Percentiles rank a stretch among this genome's conserved stretches.
phyloP scores from a whole-genome alignment of 805 yeast species.

The Zygotorulaspora danielsina region DNA sequence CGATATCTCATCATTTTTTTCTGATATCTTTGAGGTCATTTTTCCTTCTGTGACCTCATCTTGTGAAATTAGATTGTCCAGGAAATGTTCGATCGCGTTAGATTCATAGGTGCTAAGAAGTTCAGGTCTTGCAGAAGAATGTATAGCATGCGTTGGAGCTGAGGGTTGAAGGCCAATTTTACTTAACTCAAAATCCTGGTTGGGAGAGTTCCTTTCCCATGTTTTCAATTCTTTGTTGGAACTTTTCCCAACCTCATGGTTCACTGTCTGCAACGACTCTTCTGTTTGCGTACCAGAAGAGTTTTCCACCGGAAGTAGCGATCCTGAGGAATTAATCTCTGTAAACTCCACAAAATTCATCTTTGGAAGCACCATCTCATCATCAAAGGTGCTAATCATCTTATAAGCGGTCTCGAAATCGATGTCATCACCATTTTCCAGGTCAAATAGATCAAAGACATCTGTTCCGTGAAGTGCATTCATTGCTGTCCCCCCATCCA shows the following conservation, averaged over 20 bases:
- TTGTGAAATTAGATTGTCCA: conserved; percentile 27
- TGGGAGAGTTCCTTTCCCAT: not conserved
- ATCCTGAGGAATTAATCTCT: not conserved
- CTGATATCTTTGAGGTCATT: not conserved
- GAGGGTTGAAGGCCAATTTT: not conserved
- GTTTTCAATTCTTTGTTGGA: not conserved
- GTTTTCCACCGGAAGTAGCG: not conserved
- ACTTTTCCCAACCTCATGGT: not conserved
- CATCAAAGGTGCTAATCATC: conserved; percentile 26
- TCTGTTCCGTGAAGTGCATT: conserved; percentile 9
- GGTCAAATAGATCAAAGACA: conserved; percentile 25
- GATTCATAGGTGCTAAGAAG: conserved; percentile 34
- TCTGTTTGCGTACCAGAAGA: not conserved
- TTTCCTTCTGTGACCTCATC: conserved; percentile 4
- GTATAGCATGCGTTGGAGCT: not conserved
- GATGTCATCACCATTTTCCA: conserved; percentile 30
- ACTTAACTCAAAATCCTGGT: not conserved
- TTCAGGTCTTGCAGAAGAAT: conserved; percentile 9
- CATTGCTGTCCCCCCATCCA: conserved; percentile 4
- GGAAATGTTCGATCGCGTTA: conserved; percentile 32
- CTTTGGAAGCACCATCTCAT: conserved; percentile 10
- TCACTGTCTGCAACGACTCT: not conserved
- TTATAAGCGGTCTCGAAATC: conserved; percentile 37
- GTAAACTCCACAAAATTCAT: conserved; percentile 6
- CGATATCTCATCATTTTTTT: not conserved